A percentile compares a stretch with the other conserved stretches of the same genome.
These are phyloP conservation scores for Lyophyllum shimeji DNA, from an alignment of 768 basidiomycete genomes.

Conservation along the genomic window DNA sequence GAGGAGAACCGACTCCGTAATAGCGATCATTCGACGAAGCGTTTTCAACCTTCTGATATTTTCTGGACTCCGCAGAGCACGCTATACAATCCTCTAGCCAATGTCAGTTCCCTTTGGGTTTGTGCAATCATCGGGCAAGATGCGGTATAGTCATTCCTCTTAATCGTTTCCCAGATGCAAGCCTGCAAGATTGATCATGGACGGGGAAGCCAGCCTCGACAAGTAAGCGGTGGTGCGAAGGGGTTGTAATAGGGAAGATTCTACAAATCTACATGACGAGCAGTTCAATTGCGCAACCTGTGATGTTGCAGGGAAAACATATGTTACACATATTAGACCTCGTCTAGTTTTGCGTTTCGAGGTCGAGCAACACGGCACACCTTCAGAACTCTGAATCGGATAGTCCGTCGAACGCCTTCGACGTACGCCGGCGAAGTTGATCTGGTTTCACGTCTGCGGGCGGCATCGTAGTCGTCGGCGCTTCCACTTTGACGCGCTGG, in stretches of 20 bases:
- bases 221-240: neutral
- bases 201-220: neutral
- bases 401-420: constrained; percentile 33
- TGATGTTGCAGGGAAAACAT: neutral
- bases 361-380: neutral
- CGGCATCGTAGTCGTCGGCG: constrained; percentile 27
- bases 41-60: constrained; percentile 51
- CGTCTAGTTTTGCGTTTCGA: neutral
- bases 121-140: neutral
- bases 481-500: constrained; percentile 31
- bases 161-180: too few relatives aligned
- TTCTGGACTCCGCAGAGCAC: constrained; percentile 54
- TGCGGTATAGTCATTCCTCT: neutral
- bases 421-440: constrained; percentile 46
- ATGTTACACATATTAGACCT: neutral
- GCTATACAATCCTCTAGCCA: constrained; percentile 56
- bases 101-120: constrained; percentile 26
- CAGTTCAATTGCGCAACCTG: neutral
- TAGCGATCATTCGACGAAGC: constrained; percentile 47
- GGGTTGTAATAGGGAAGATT: neutral
- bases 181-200: neutral
- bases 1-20: too few relatives aligned
- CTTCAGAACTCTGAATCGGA: constrained; percentile 27
- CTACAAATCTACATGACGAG: neutral
- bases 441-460: constrained; percentile 26